phyloP scores from a whole-genome alignment of 2,329 filamentous ascomycete species.

The Nemania bipapillata region DNA sequence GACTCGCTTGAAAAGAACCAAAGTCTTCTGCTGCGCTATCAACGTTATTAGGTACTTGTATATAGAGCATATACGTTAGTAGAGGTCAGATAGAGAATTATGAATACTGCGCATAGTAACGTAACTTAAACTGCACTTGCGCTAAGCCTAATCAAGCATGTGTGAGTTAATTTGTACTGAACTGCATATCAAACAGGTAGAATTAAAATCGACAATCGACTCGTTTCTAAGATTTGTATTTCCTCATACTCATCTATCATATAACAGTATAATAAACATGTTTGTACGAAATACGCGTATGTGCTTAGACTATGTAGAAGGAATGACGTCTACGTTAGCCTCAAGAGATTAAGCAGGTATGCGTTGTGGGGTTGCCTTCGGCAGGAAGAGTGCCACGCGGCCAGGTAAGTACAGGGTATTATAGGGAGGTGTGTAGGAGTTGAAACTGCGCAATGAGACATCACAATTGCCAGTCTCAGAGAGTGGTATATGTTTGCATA shows the following conservation, averaged over 20 bases:
- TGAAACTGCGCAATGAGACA: background rate
- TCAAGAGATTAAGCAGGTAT: background rate
- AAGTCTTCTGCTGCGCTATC: too few species aligned
- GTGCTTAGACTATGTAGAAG: background rate
- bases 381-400: background rate
- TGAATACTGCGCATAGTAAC: too few species aligned
- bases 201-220: background rate
- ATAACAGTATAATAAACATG: too few species aligned
- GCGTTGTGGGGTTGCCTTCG: background rate
- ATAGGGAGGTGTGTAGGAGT: background rate
- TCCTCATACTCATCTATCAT: background rate
- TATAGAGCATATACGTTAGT: too few species aligned
- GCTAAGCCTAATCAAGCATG: background rate
- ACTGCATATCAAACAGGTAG: too few species aligned
- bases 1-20: too few species aligned
- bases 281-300: background rate
- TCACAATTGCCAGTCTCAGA: background rate
- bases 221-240: background rate
- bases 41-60: too few species aligned
- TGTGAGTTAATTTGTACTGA: background rate
- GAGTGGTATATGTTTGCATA: background rate
- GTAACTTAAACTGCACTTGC: background rate
- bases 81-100: too few species aligned
- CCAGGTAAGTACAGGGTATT: background rate
- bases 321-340: slow-evolving; percentile 9